These are phyloP conservation scores for Trichoderma sp. DNA, from an alignment of 2,329 filamentous ascomycete species.

Conservation along the genomic window DNA sequence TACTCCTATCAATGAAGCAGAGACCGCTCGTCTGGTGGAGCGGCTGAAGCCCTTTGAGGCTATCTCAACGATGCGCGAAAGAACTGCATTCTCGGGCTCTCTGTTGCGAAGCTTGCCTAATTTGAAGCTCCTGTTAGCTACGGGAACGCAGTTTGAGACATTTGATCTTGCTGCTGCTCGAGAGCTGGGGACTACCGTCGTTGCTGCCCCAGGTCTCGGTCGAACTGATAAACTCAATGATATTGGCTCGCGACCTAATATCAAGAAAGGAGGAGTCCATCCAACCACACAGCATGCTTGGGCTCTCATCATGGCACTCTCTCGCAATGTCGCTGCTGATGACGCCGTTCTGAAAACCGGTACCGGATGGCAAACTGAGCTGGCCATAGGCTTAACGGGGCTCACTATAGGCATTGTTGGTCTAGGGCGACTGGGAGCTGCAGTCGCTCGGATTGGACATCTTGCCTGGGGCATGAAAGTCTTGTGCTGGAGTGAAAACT, in stretches of 20 bases:
- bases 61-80: constrained; percentile 2
- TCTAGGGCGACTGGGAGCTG: background rate
- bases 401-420: background rate
- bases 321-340: constrained; percentile 57
- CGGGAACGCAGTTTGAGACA: constrained; percentile 57
- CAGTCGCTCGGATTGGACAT: background rate
- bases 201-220: constrained; percentile 9
- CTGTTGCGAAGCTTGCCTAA: constrained; percentile 59
- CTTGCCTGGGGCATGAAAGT: constrained; percentile 52
- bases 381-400: background rate
- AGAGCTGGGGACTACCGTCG: constrained; percentile 32
- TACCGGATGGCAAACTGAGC: background rate
- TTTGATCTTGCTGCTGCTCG: constrained; percentile 56
- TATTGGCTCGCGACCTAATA: constrained; percentile 27
- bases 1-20: background rate
- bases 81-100: constrained; percentile 49
- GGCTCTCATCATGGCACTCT: constrained; percentile 56
- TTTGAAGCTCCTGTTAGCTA: constrained; percentile 61
- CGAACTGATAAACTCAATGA: background rate
- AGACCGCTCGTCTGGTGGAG: background rate
- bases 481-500: constrained; percentile 61
- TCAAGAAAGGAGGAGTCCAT: constrained; percentile 37
- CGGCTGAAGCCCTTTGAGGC: background rate
- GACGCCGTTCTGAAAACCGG: background rate
- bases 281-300: constrained; percentile 57